Evolutionary conservation across 306 rosid genomes (phyloP), one percentile per base, ranked within the genome.

Genomic region (Acacia acuminata): DNA sequence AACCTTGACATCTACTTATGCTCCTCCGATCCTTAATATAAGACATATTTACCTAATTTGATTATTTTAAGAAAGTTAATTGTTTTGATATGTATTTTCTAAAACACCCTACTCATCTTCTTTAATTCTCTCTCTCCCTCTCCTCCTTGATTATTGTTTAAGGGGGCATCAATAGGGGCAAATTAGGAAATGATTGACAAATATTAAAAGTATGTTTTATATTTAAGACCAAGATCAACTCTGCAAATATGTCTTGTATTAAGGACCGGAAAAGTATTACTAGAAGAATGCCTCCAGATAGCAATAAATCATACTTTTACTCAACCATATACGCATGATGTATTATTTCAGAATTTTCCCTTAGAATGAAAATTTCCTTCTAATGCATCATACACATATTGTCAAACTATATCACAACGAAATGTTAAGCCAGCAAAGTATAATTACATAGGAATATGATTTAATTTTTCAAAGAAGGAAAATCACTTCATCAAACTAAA

Each of bases 321-420:
- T 24, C 82, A 76, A 65, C 73, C 27, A 45, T 51, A 47, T 77
- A 27, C 71, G 70, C 75, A 30, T 47, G 79, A 72, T 48, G 79
- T 50, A 72, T 61, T 51, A 36, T 70, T 20, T 56, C 13, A 56
- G 64, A 61, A 47, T 71, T 70, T 76, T 77, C 78, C n/a, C 25
- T 44, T 11, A 5, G 34, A 16, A 71, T 45, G 68, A 60, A 60
- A 60, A 60, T 77, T 27, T 58, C 73, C 73, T 77, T 67, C 60
- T 36, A 60, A 25, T 15, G 58, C 73, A 32, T 38, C 27, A 77
- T 27, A 64, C 45, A 47, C n/a, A 48, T 25, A 72, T 50, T 55
- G 45, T 71, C 68, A 42, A 42, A 42, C 60, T 43, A 71, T 45
- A 58, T 80, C 48, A 72, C 82, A 72, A 36, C 19, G 60, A 38